A percentile compares a stretch with the other conserved stretches of the same genome.
phyloP scores from a whole-genome alignment of 2,329 filamentous ascomycete species.

The Elsinoe fawcettii region DNA sequence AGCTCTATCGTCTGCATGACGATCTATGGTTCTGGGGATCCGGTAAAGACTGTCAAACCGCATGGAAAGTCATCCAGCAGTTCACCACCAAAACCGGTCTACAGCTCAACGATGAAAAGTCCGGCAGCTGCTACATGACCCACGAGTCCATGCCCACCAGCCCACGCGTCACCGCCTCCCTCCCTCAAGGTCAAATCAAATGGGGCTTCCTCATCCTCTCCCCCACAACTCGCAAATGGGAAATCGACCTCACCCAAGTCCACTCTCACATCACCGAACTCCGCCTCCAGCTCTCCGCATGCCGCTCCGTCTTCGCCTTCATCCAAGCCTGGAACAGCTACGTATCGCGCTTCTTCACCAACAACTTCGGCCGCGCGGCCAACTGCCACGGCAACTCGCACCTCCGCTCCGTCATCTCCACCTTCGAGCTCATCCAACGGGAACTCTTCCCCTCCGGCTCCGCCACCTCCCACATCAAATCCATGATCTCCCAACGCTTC shows the following conservation, averaged over 20 bases:
- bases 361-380: conserved; percentile 46
- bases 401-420: conserved; percentile 46
- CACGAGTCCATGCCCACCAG: neutral
- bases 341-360: conserved; percentile 45
- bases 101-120: conserved; percentile 51
- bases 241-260: conserved; percentile 53
- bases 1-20: conserved; percentile 56
- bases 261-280: conserved; percentile 54
- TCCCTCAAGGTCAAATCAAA: conserved; percentile 48
- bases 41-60: conserved; percentile 45
- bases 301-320: conserved; percentile 51
- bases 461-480: conserved; percentile 35
- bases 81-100: conserved; percentile 52
- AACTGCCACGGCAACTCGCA: conserved; percentile 47
- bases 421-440: conserved; percentile 44
- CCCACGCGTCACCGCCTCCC: conserved; percentile 22
- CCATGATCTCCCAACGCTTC: conserved; percentile 47
- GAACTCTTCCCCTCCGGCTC: conserved; percentile 35
- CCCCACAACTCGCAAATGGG: conserved; percentile 45
- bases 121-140: conserved; percentile 42
- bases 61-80: conserved; percentile 51
- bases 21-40: conserved; percentile 62
- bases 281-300: conserved; percentile 48
- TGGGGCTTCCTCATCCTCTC: conserved; percentile 56
- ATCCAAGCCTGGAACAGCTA: conserved; percentile 51